These are phyloP conservation scores for Curvularia spicifera DNA, from an alignment of 2,329 filamentous ascomycete genomes.

Conservation along the genomic window DNA sequence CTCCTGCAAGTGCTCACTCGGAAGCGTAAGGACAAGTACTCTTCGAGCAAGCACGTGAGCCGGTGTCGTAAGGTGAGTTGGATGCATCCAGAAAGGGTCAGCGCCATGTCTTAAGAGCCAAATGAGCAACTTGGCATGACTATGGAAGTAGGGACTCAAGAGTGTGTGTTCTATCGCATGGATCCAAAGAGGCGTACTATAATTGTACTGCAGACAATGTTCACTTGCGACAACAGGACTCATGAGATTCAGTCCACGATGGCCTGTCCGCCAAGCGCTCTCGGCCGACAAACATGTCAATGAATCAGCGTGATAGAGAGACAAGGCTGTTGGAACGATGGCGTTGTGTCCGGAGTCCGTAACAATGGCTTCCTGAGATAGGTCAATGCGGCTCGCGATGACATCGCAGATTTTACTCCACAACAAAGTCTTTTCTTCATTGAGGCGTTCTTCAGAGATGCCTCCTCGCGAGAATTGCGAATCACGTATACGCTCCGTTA, in stretches of 20 bases:
- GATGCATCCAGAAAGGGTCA: not conserved
- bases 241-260: not conserved
- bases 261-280: not conserved
- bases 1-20: not conserved
- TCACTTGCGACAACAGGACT: not conserved
- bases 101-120: not conserved
- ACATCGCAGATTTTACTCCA: not conserved
- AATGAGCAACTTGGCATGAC: not conserved
- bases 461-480: not conserved
- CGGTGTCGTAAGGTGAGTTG: not conserved
- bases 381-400: not conserved
- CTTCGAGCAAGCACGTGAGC: not conserved
- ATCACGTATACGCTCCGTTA: not conserved
- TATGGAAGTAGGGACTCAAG: too few relatives aligned
- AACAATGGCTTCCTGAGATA: not conserved
- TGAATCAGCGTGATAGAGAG: not conserved
- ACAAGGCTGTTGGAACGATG: too few relatives aligned
- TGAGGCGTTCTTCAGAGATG: not conserved
- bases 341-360: not conserved
- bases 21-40: accelerated
- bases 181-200: not conserved
- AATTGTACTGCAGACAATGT: too few relatives aligned
- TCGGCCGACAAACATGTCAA: not conserved
- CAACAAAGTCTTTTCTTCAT: not conserved
- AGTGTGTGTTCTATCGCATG: too few relatives aligned